A percentile compares a stretch with the other conserved stretches of the same genome.
Conservation (phyloP, 331 rosid species). For the Prunus yedoensis region DNA sequence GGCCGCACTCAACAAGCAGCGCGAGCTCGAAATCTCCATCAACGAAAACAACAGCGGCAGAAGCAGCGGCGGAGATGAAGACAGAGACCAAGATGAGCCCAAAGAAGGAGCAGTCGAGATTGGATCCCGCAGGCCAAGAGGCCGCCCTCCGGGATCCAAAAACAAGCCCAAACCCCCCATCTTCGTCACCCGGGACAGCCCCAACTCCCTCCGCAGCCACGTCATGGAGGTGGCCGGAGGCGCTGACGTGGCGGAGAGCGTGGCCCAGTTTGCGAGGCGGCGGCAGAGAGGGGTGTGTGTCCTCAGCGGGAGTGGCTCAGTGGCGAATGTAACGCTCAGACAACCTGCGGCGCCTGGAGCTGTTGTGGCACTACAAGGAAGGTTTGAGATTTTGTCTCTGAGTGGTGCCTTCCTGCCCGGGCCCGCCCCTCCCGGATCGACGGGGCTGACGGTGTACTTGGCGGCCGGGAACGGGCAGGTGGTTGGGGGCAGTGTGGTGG, state of each 20-base stretch:
- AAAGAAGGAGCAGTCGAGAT: slow-evolving; percentile 81
- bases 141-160: slow-evolving; percentile 94
- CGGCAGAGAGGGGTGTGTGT: slow-evolving; percentile 97
- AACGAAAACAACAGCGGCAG: slow-evolving; percentile 43
- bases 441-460: slow-evolving; percentile 79
- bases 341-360: slow-evolving; percentile 86
- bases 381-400: slow-evolving; percentile 83
- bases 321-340: slow-evolving; percentile 79
- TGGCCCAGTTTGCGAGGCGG: slow-evolving; percentile 75
- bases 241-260: slow-evolving; percentile 81
- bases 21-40: slow-evolving; percentile 51
- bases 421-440: slow-evolving; percentile 84
- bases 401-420: slow-evolving; percentile 90
- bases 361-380: slow-evolving; percentile 84
- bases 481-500: slow-evolving; percentile 91
- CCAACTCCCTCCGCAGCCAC: slow-evolving; percentile 85
- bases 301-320: slow-evolving; percentile 87
- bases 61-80: slow-evolving; percentile 39
- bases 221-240: slow-evolving; percentile 90
- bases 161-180: slow-evolving; percentile 95
- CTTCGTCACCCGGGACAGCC: slow-evolving; percentile 82
- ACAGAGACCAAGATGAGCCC: slow-evolving; percentile 62
- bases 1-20: slow-evolving; percentile 44
- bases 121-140: slow-evolving; percentile 77
- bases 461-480: slow-evolving; percentile 91